Evolutionary conservation across 768 basidiomycete genomes (phyloP).

Genomic region (Russula sp.): DNA sequence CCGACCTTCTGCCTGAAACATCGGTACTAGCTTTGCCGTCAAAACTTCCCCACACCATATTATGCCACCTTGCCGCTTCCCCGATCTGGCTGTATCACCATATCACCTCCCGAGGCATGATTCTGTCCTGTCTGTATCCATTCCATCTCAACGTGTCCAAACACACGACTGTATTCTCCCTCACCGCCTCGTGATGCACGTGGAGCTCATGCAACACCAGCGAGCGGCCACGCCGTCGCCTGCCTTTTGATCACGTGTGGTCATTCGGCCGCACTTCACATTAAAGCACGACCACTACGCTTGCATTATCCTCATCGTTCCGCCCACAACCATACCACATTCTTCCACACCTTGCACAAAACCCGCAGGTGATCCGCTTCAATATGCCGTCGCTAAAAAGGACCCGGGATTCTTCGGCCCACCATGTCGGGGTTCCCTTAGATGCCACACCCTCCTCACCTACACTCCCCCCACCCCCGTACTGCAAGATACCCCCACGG

Average conservation of each 20-base stretch:
- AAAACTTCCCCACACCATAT: not conserved
- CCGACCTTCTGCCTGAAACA: constrained; percentile 16
- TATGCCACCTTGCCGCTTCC: not conserved
- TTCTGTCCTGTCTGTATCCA: constrained; percentile 18
- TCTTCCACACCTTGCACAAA: constrained; percentile 17
- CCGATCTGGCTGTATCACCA: constrained; percentile 6
- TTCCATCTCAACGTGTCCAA: constrained; percentile 19
- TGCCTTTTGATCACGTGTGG: constrained; percentile 20
- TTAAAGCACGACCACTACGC: constrained; percentile 19
- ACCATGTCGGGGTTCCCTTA: constrained; percentile 9
- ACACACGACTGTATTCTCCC: constrained; percentile 5
- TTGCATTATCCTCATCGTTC: constrained; percentile 17
- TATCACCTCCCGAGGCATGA: constrained; percentile 18
- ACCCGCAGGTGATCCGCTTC: constrained; percentile 4
- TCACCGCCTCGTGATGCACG: constrained; percentile 22
- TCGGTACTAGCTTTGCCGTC: constrained; percentile 5
- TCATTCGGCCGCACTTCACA: constrained; percentile 18
- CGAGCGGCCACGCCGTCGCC: constrained; percentile 19
- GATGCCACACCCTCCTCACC: constrained; percentile 13
- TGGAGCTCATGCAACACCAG: constrained; percentile 10
- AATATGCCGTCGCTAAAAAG: constrained; percentile 21
- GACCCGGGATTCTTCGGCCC: constrained; percentile 8
- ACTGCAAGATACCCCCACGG: constrained; percentile 16
- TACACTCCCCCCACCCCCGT: constrained; percentile 9
- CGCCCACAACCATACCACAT: constrained; percentile 21